These are phyloP conservation scores for Cladosporium halotolerans DNA, from an alignment of 2,329 filamentous ascomycete species.

Conservation along the genomic window DNA sequence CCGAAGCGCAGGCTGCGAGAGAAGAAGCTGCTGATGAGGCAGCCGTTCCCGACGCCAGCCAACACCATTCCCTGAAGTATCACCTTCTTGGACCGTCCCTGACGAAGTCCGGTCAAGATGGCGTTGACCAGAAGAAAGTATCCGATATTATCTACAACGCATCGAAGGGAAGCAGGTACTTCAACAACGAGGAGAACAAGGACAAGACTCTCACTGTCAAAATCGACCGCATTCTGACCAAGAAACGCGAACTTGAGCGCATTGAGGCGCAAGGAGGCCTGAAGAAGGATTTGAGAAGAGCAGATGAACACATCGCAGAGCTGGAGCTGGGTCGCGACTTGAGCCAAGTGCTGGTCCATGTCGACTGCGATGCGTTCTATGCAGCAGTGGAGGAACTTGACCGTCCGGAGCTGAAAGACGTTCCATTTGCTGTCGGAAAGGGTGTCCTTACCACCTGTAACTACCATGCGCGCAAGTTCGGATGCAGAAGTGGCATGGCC, in stretches of 20 bases:
- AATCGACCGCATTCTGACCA: constrained; percentile 70
- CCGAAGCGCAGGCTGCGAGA: constrained; percentile 17
- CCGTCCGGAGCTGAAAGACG: constrained; percentile 72
- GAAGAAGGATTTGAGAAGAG: constrained; percentile 63
- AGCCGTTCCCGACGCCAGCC: constrained; percentile 18
- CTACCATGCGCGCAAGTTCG: constrained; percentile 83
- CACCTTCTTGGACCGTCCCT: constrained; percentile 82
- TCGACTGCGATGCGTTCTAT: constrained; percentile 97
- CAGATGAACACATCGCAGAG: constrained; percentile 73
- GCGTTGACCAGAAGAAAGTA: constrained; percentile 89
- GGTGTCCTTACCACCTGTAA: constrained; percentile 70
- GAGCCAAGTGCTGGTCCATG: constrained; percentile 77
- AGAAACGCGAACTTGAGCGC: constrained; percentile 68
- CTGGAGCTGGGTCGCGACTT: constrained; percentile 75
- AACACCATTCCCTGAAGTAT: constrained; percentile 73
- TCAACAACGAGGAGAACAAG: constrained; percentile 78
- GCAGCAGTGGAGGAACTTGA: constrained; percentile 77
- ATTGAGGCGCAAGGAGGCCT: constrained; percentile 54
- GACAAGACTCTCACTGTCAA: constrained; percentile 80
- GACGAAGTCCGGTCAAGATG: constrained; percentile 87
- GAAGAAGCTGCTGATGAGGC: constrained; percentile 10
- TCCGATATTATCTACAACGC: constrained; percentile 96
- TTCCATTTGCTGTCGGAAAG: constrained; percentile 86
- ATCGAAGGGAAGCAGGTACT: constrained; percentile 93
- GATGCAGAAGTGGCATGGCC: constrained; percentile 91